Conservation (phyloP, 306 rosid genomes). For the Medicago truncatula region DNA sequence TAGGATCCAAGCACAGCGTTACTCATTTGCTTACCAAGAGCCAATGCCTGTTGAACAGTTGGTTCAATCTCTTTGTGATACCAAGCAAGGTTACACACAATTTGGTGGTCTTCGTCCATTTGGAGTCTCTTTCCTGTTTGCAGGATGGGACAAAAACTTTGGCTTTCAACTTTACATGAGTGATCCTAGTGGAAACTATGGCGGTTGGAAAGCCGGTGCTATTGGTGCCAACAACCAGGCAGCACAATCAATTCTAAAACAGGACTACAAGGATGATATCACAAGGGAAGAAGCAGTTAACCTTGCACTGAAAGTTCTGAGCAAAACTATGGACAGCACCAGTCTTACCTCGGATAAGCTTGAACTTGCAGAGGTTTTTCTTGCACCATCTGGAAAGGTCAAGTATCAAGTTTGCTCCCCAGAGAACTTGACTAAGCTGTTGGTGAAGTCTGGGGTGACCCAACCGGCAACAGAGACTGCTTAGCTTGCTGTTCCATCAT, state of each 20-base stretch:
- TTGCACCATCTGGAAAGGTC: slow-evolving; percentile 56
- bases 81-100: slow-evolving; percentile 61
- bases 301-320: slow-evolving; percentile 58
- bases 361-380: slow-evolving; percentile 56
- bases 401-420: slow-evolving; percentile 63
- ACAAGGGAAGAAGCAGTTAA: slow-evolving; percentile 58
- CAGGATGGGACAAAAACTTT: slow-evolving; percentile 60
- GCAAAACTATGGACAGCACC: slow-evolving; percentile 64
- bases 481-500: slow-evolving; percentile 40
- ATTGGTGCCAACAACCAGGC: slow-evolving; percentile 61
- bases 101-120: slow-evolving; percentile 60
- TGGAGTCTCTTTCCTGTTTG: slow-evolving; percentile 58
- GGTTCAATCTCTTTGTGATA: slow-evolving; percentile 62
- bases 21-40: slow-evolving; percentile 55
- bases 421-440: slow-evolving; percentile 49
- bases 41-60: slow-evolving; percentile 63
- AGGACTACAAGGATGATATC: slow-evolving; percentile 62
- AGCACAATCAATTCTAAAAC: slow-evolving; percentile 57
- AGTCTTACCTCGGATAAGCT: slow-evolving; percentile 56
- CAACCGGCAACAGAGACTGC: slow-evolving; percentile 59
- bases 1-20: slow-evolving; percentile 61
- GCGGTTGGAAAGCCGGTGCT: slow-evolving; percentile 64
- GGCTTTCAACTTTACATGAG: slow-evolving; percentile 65
- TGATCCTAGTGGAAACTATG: slow-evolving; percentile 64
- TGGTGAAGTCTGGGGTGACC: slow-evolving; percentile 57